These are phyloP conservation scores for Symbiodinium pilosum DNA, from an alignment of 73 alveolate species.

Conservation along the genomic window DNA sequence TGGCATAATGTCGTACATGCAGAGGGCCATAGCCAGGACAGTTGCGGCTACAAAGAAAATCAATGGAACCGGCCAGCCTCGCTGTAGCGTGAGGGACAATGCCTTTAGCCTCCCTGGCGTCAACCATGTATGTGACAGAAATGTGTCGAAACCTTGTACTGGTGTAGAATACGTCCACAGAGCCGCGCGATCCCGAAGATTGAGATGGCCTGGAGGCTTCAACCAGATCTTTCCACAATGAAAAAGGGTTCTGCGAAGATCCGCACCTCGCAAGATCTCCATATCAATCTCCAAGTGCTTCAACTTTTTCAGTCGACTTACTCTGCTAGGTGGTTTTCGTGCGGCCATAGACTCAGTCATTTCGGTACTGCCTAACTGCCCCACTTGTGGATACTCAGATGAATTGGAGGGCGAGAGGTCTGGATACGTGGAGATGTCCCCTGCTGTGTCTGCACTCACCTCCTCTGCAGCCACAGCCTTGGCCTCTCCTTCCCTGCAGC, in stretches of 20 bases:
- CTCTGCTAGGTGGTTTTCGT: background rate
- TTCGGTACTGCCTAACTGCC: background rate
- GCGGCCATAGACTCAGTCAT: too few relatives aligned
- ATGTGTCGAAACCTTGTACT: conserved; percentile 7
- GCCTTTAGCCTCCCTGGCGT: conserved; percentile 36
- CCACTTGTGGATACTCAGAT: background rate
- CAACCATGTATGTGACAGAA: conserved; percentile 57
- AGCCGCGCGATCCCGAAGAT: background rate
- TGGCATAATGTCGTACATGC: background rate
- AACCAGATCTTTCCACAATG: background rate
- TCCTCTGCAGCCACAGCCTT: background rate
- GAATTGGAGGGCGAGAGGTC: background rate
- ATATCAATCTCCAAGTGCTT: background rate
- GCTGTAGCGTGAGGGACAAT: background rate
- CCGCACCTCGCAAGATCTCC: conserved; percentile 44
- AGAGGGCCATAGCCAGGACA: background rate
- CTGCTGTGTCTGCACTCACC: background rate
- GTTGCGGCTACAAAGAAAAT: background rate
- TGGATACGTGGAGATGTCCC: background rate
- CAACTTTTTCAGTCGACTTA: background rate
- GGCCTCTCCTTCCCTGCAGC: background rate
- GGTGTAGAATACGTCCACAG: background rate
- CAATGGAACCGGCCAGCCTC: background rate
- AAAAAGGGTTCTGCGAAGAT: background rate
- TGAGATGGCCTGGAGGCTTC: background rate